phyloP scores from a whole-genome alignment of 345 rosid genomes.

The Sapria himalayana region DNA sequence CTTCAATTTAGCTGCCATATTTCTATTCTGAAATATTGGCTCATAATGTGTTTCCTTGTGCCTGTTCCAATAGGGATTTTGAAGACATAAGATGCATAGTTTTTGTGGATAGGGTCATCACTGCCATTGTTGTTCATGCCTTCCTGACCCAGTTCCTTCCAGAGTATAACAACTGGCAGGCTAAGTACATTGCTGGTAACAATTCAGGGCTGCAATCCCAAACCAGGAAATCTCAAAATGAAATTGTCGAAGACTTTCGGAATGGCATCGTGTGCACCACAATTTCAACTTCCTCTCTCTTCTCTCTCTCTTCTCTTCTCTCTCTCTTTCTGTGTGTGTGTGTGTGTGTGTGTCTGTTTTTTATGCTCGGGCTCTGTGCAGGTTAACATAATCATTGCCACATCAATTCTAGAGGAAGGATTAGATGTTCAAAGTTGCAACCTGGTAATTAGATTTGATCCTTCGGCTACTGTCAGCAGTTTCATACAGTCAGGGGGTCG shows the following conservation, averaged over 20 bases:
- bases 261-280: constrained; percentile 53
- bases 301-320: too few species aligned
- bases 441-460: constrained; percentile 73
- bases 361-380: too few species aligned
- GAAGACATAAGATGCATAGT: constrained; percentile 57
- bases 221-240: constrained; percentile 41
- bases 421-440: constrained; percentile 86
- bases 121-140: constrained; percentile 38
- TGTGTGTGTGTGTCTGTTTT: too few species aligned
- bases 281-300: neutral
- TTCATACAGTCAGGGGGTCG: constrained; percentile 98
- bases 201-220: constrained; percentile 32
- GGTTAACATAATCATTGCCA: constrained; percentile 76
- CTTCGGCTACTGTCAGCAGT: constrained; percentile 55
- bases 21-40: too few species aligned
- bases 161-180: constrained; percentile 29
- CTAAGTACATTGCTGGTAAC: constrained; percentile 56
- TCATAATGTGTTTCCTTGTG: neutral
- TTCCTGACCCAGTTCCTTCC: constrained; percentile 40
- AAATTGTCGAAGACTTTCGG: constrained; percentile 69
- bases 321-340: too few species aligned
- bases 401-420: constrained; percentile 96
- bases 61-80: constrained; percentile 18
- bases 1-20: too few species aligned
- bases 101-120: constrained; percentile 62